phyloP scores from a whole-genome alignment of 1,284 basidiomycete species.

The Pseudozyma flocculosa region DNA sequence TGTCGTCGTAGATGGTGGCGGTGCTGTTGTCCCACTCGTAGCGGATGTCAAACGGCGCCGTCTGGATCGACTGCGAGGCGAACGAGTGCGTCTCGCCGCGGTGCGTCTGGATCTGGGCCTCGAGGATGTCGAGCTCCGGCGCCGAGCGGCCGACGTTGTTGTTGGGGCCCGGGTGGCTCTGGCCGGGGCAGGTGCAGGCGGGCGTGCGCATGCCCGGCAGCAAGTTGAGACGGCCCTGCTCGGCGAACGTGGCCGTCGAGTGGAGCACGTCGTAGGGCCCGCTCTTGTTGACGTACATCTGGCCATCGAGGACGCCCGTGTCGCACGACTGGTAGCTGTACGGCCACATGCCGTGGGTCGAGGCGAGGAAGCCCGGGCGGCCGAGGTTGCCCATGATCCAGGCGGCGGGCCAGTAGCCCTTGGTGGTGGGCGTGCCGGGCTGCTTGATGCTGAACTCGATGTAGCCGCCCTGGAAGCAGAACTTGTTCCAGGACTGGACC shows the following conservation, averaged over 20 bases:
- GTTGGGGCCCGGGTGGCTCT: slow-evolving; percentile 53
- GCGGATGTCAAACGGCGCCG: slow-evolving; percentile 54
- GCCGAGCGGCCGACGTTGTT: slow-evolving; percentile 49
- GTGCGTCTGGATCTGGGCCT: slow-evolving; percentile 63
- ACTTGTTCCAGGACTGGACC: slow-evolving; percentile 58
- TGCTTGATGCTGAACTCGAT: slow-evolving; percentile 46
- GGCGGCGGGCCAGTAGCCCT: slow-evolving; percentile 62
- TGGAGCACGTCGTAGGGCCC: slow-evolving; percentile 37
- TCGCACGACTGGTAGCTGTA: slow-evolving; percentile 59
- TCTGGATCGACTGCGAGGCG: slow-evolving; percentile 56
- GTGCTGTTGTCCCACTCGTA: slow-evolving; percentile 44
- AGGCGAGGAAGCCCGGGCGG: slow-evolving; percentile 53
- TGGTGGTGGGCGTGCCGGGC: slow-evolving; percentile 45
- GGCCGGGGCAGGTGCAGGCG: slow-evolving; percentile 48
- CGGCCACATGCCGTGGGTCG: slow-evolving; percentile 57
- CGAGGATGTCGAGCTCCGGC: slow-evolving; percentile 57
- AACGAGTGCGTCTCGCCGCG: slow-evolving; percentile 34
- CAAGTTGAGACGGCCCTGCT: slow-evolving; percentile 29
- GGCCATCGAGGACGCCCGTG: slow-evolving; percentile 51
- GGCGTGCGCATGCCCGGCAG: slow-evolving; percentile 53
- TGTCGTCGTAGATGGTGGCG: slow-evolving; percentile 30
- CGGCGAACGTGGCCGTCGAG: slow-evolving; percentile 43
- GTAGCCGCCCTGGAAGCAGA: slow-evolving; percentile 58
- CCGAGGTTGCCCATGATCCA: slow-evolving; percentile 56
- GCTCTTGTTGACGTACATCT: slow-evolving; percentile 38